phyloP scores from a whole-genome alignment of 1,284 basidiomycete genomes.

The Acaromyces ingoldii region DNA sequence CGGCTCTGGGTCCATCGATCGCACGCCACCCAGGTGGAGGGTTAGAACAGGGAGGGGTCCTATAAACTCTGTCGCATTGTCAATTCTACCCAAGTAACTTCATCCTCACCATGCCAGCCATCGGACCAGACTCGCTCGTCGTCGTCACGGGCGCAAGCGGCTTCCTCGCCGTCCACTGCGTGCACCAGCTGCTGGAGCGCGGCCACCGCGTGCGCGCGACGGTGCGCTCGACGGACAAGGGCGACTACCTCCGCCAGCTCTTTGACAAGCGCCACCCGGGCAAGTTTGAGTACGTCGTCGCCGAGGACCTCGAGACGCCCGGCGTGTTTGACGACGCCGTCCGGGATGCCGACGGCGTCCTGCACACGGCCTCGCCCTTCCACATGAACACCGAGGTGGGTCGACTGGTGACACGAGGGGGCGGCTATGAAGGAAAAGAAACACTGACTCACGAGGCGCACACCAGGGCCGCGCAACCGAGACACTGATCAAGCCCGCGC shows the following conservation, averaged over 20 bases:
- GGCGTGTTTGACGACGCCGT: conserved; percentile 69
- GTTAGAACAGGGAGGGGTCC: too few relatives aligned
- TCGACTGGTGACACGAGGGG: neutral
- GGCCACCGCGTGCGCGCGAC: conserved; percentile 58
- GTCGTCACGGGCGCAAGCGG: conserved; percentile 55
- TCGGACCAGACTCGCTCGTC: conserved; percentile 53
- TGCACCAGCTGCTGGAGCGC: conserved; percentile 55
- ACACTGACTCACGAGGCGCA: conserved; percentile 19
- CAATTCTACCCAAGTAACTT: too few relatives aligned
- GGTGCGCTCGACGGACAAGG: conserved; percentile 59
- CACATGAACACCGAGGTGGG: conserved; percentile 32
- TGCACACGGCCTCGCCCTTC: conserved; percentile 61
- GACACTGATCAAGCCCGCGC: conserved; percentile 60
- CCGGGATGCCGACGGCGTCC: conserved; percentile 63
- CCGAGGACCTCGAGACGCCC: conserved; percentile 60
- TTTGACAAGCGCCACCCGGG: conserved; percentile 56
- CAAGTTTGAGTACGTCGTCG: conserved; percentile 58
- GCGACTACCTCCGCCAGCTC: conserved; percentile 55
- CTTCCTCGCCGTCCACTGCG: conserved; percentile 51
- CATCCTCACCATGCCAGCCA: conserved; percentile 58
- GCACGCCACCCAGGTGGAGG: too few relatives aligned
- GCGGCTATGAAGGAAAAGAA: neutral
- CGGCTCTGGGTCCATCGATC: too few relatives aligned
- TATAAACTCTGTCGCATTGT: too few relatives aligned
- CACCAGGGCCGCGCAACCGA: conserved; percentile 36